A percentile compares a stretch with the other conserved stretches of the same genome.
Conservation (phyloP, 768 basidiomycete species). For the Obba rivulosa region DNA sequence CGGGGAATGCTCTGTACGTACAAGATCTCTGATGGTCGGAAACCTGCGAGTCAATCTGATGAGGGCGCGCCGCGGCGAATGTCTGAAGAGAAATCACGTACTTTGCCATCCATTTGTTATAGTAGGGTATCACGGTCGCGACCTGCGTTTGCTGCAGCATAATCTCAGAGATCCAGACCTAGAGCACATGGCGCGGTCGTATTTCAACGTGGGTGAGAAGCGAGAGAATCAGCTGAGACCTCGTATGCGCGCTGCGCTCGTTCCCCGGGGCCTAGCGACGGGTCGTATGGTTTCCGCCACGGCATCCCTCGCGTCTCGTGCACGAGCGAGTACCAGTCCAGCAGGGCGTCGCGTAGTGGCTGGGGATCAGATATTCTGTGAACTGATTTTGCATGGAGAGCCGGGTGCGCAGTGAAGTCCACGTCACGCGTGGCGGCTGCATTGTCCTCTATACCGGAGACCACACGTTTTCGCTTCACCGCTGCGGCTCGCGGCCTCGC, state of each 20-base stretch:
- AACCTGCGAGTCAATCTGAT: conserved; percentile 42
- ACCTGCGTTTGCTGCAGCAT: conserved; percentile 99
- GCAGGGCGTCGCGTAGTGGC: conserved; percentile 44
- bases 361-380: conserved; percentile 42
- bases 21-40: conserved; percentile 74
- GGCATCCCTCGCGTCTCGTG: conserved; percentile 79
- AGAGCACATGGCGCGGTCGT: background rate
- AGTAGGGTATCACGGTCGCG: conserved; percentile 90
- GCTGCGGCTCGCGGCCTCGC: conserved; percentile 1
- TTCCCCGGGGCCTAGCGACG: conserved; percentile 44
- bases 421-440: background rate
- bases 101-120: conserved; percentile 82
- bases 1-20: conserved; percentile 28
- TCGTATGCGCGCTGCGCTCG: conserved; percentile 89
- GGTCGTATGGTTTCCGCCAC: conserved; percentile 76
- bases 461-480: conserved; percentile 4
- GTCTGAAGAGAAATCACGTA: conserved; percentile 28
- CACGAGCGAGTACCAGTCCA: conserved; percentile 67
- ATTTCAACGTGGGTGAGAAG: background rate
- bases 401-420: conserved; percentile 29
- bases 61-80: background rate
- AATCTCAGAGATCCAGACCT: conserved; percentile 90
- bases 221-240: conserved; percentile 37
- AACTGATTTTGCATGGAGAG: conserved; percentile 21
- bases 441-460: background rate